These are phyloP conservation scores for Rubia yunnanensis DNA, from an alignment of 257 asterid genomes.

Conservation along the genomic window DNA sequence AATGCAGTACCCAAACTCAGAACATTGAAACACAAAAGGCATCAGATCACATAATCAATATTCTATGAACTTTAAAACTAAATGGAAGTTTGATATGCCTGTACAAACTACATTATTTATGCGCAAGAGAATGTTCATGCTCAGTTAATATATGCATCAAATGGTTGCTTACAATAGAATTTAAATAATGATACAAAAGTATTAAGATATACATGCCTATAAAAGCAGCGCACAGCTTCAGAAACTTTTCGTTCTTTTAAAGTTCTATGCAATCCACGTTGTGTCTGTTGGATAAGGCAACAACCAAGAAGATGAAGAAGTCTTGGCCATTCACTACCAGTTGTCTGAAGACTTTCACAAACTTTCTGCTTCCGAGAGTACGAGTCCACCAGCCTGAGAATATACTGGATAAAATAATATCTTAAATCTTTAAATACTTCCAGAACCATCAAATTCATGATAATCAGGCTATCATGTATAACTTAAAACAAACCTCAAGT, in stretches of 20 bases:
- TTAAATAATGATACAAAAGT: not conserved
- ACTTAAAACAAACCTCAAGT: constrained; percentile 56
- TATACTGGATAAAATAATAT: constrained; percentile 41
- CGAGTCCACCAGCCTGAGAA: constrained; percentile 71
- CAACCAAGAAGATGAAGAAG: constrained; percentile 89
- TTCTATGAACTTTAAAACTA: not conserved
- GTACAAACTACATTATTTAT: not conserved
- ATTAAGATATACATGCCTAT: constrained; percentile 38
- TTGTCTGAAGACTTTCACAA: constrained; percentile 64
- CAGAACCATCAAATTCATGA: constrained; percentile 10
- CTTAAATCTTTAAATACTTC: constrained; percentile 23
- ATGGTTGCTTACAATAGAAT: not conserved
- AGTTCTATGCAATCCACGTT: constrained; percentile 43
- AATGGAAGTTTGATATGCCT: not conserved
- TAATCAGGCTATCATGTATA: not conserved
- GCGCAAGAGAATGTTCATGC: not conserved
- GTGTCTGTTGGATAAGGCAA: constrained; percentile 78
- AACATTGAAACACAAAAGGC: not conserved
- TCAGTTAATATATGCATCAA: not conserved
- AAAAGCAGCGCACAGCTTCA: constrained; percentile 83
- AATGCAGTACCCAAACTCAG: not conserved
- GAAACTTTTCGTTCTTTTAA: constrained; percentile 56
- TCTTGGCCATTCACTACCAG: constrained; percentile 48
- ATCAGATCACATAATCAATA: not conserved
- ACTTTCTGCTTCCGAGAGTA: constrained; percentile 67